Evolutionary conservation across 306 rosid species (phyloP).

Genomic region (barrel medic (Medicago truncatula)): MtrunA17r5.0-ANR NC_053045.1:56054001-56054500

Average conservation of each 20-base stretch:
- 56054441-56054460: too few species aligned
- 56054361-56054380: too few species aligned
- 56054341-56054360: too few species aligned
- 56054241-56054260: neutral
- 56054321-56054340: too few species aligned
- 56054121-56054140: neutral
- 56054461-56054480: too few species aligned
- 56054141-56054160: neutral
- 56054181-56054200: neutral
- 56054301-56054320: too few species aligned
- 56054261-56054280: neutral
- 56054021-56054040: conserved; percentile 10
- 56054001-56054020: neutral
- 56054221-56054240: neutral
- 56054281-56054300: too few species aligned
- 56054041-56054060: neutral
- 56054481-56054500: too few species aligned
- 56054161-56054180: neutral
- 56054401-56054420: too few species aligned
- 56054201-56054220: neutral
- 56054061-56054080: neutral
- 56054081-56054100: neutral
- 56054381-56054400: too few species aligned
- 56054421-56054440: too few species aligned
- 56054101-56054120: neutral